Evolutionary conservation across 1,284 basidiomycete species (phyloP).

Genomic region (Ustilago bromivora): DNA sequence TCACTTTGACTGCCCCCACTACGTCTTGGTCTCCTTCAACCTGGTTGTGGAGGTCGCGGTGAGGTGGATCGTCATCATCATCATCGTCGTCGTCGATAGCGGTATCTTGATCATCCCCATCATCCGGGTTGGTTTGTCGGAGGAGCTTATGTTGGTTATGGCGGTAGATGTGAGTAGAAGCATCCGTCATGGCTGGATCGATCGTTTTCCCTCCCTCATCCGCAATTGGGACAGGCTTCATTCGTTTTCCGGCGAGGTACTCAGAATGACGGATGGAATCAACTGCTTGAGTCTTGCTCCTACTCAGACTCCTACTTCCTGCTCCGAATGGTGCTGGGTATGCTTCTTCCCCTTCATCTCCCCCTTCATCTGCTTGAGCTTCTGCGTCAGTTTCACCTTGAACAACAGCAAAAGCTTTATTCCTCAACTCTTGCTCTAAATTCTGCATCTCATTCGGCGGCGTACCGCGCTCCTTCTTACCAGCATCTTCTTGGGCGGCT

Average conservation of each 20-base stretch:
- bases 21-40: slow-evolving; percentile 19
- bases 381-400: slow-evolving; percentile 23
- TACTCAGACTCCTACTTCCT: neutral
- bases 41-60: neutral
- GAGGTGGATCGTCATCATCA: slow-evolving; percentile 24
- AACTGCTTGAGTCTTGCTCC: slow-evolving; percentile 35
- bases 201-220: slow-evolving; percentile 19
- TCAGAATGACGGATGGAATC: slow-evolving; percentile 37
- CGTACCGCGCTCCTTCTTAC: neutral
- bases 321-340: slow-evolving; percentile 56
- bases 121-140: slow-evolving; percentile 10
- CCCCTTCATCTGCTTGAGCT: slow-evolving; percentile 12
- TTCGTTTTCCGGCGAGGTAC: slow-evolving; percentile 33
- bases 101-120: slow-evolving; percentile 28
- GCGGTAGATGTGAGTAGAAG: slow-evolving; percentile 26
- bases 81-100: neutral
- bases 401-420: slow-evolving; percentile 30
- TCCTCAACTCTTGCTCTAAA: slow-evolving; percentile 32
- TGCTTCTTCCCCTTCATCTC: slow-evolving; percentile 43
- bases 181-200: slow-evolving; percentile 45
- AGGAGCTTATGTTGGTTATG: slow-evolving; percentile 24
- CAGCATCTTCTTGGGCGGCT: slow-evolving; percentile 10
- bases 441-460: slow-evolving; percentile 33
- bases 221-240: slow-evolving; percentile 35
- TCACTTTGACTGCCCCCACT: slow-evolving; percentile 35